Evolutionary conservation across 176 grass and related monocot species (phyloP).

Genomic region (Oryza meridionalis): DNA sequence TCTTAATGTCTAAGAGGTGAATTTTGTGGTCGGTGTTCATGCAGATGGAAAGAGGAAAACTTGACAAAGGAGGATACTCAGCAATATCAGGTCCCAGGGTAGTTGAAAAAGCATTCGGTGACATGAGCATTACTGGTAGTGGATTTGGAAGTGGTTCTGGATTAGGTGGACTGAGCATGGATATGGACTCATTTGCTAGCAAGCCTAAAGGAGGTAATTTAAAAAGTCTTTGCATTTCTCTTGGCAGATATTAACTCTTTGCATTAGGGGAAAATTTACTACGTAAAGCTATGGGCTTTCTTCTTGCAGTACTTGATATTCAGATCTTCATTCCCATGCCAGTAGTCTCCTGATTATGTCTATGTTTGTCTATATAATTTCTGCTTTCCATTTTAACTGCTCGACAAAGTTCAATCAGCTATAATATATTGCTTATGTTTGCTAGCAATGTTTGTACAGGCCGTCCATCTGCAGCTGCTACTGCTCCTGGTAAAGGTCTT

Average conservation of each 20-base stretch:
- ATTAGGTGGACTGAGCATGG: slow-evolving; percentile 62
- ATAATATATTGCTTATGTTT: background rate
- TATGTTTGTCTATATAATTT: background rate
- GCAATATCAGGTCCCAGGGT: slow-evolving; percentile 70
- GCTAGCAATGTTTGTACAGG: slow-evolving; percentile 35
- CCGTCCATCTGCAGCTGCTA: slow-evolving; percentile 57
- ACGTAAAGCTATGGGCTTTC: background rate
- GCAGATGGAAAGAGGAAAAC: slow-evolving; percentile 79
- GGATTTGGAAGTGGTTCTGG: slow-evolving; percentile 78
- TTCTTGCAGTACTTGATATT: background rate
- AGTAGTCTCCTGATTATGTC: background rate
- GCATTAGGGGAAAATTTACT: background rate
- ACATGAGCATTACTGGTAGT: slow-evolving; percentile 70
- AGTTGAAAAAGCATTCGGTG: slow-evolving; percentile 60
- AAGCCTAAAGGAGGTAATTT: slow-evolving; percentile 63
- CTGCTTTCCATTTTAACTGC: slow-evolving; percentile 11
- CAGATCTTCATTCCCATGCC: slow-evolving; percentile 12
- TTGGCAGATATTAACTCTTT: slow-evolving; percentile 3
- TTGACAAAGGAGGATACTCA: slow-evolving; percentile 81
- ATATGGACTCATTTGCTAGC: slow-evolving; percentile 62
- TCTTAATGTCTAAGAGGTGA: slow-evolving; percentile 11
- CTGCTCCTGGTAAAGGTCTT: slow-evolving; percentile 73
- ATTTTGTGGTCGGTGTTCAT: slow-evolving; percentile 21
- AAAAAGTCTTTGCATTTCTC: background rate
- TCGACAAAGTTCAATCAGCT: background rate